Percentiles rank a stretch among this genome's conserved stretches.
Evolutionary conservation across 2,329 filamentous ascomycete species (phyloP).

Genomic region (Botrytis tulipae): DNA sequence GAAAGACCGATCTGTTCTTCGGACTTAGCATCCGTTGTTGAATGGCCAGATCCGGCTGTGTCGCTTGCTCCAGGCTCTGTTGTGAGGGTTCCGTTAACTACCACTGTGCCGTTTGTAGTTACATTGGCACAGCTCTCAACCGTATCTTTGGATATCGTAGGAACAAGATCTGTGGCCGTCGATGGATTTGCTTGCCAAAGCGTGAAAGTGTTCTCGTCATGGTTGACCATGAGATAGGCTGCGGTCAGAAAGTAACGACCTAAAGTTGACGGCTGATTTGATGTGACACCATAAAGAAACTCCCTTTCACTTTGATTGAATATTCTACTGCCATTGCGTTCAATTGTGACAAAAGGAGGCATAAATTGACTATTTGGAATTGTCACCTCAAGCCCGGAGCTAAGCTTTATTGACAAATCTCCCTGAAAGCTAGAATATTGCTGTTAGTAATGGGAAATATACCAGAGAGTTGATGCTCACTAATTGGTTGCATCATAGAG

Average conservation of each 20-base stretch:
- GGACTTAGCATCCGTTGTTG: neutral
- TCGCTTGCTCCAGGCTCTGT: neutral
- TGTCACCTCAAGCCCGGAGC: neutral
- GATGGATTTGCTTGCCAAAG: constrained; percentile 12
- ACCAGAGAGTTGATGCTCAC: neutral
- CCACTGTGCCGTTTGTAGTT: neutral
- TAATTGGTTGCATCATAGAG: neutral
- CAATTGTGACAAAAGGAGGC: neutral
- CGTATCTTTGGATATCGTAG: neutral
- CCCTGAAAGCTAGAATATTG: constrained; percentile 1
- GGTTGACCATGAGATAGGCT: constrained; percentile 16
- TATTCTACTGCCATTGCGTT: neutral
- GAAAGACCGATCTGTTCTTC: neutral
- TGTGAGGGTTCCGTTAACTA: neutral
- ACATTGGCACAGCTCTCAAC: neutral
- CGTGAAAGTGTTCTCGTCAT: constrained; percentile 2
- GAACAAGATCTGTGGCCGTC: neutral
- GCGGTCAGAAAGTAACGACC: constrained; percentile 7
- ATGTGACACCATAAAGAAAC: neutral
- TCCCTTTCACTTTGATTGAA: constrained; percentile 5
- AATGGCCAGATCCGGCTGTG: neutral
- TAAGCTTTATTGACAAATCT: constrained; percentile 9
- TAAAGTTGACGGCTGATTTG: constrained; percentile 1
- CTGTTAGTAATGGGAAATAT: neutral
- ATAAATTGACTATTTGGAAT: constrained; percentile 9